Base-by-base conservation (phyloP, 1,284 basidiomycete genomes). In the Abortiporus biennis region DNA sequence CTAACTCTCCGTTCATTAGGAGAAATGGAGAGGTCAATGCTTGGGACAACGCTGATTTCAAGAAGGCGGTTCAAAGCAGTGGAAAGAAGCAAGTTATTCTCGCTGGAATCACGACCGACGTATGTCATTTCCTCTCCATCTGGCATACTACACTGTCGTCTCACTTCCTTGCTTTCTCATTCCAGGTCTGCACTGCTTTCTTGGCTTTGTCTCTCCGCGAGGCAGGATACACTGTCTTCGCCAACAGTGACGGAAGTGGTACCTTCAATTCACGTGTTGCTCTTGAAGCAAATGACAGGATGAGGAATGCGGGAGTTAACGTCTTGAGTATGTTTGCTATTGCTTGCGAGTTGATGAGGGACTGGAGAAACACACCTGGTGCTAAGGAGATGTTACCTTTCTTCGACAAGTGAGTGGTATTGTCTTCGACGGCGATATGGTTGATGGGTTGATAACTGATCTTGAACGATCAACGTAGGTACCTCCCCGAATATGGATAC, bases 31-130 rank as follows among this genome's bases (percentile, higher is more conserved):
- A 74, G 52, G 71, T 72, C 11, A 57, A 72, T 45, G 69, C 71
- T 11, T 74, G 71, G 71, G 70, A 72, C 51, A 72, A 70, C 51
- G 44, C 56, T 3, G 70, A 72, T 36, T 72, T 74, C 57, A 59
- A 64, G 31, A 55, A 54, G 1, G 71, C 71, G n/a, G 68, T 74
- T 20, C 53, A 64, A 34, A 67, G 68, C 3, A 71, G 69, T 2
- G 69, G 68, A 2, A 72, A 69, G 52, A 70, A 66, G 47, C 71
- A 72, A 45, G 52, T 72, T 40, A 71, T 72, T 50, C 51, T 72
- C 15, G 71, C 60, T 15, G 70, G 71, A 2, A 72, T 74, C 41
- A 62, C 61, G 12, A 74, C 71, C 9, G 71, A 74, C 40, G 71
- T 72, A 51, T 39, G 67, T 56, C 9, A 3, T 24, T 15, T 32